Percentiles rank a stretch among this genome's conserved stretches.
These are phyloP conservation scores for Durio zibethinus DNA, from an alignment of 345 rosid species.

Conservation along the genomic window DNA sequence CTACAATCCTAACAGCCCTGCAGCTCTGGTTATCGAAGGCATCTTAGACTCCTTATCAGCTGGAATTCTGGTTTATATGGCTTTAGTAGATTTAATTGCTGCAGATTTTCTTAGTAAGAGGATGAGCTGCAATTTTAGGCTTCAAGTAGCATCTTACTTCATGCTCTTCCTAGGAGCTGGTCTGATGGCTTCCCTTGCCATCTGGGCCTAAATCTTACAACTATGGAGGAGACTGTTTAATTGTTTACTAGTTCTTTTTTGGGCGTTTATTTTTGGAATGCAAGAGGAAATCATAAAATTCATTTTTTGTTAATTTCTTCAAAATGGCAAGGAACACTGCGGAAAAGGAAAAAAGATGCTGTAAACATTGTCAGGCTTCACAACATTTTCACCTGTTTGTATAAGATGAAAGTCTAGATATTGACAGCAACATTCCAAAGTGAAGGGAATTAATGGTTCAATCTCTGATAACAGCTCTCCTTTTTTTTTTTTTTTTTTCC, in stretches of 20 bases:
- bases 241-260: neutral
- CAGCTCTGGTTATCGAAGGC: constrained; percentile 71
- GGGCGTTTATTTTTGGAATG: neutral
- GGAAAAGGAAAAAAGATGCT: neutral
- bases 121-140: constrained; percentile 84
- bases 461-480: neutral
- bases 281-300: neutral
- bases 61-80: constrained; percentile 92
- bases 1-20: constrained; percentile 56
- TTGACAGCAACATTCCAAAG: neutral
- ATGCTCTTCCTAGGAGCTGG: constrained; percentile 93
- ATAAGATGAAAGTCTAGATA: neutral
- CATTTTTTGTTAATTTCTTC: neutral
- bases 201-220: constrained; percentile 53
- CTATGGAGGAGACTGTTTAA: neutral
- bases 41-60: constrained; percentile 77
- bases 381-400: neutral
- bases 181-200: constrained; percentile 78
- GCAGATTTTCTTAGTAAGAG: constrained; percentile 87
- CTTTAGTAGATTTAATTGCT: constrained; percentile 86
- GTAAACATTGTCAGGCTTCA: neutral
- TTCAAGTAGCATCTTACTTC: constrained; percentile 63
- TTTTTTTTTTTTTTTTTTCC: too few relatives aligned
- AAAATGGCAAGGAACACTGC: neutral
- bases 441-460: neutral